These are phyloP conservation scores for Lipomyces spencermartinsiae DNA, from an alignment of 805 yeast genomes.

Conservation along the genomic window DNA sequence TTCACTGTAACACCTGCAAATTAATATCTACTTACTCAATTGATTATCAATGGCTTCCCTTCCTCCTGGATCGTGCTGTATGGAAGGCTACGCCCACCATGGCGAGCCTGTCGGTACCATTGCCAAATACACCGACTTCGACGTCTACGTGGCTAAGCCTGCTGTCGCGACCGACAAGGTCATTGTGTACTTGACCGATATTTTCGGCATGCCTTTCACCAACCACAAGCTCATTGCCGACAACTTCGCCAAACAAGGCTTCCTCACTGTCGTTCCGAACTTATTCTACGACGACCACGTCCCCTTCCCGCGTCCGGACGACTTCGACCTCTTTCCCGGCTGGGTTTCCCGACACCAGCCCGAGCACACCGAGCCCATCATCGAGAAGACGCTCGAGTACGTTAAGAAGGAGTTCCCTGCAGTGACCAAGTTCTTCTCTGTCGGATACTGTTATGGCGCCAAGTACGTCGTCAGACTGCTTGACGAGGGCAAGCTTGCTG, in stretches of 20 bases:
- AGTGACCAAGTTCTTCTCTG: constrained; percentile 52
- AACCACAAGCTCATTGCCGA: constrained; percentile 54
- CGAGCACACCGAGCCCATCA: constrained; percentile 53
- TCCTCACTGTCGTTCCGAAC: constrained; percentile 68
- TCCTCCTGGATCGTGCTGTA: constrained; percentile 46
- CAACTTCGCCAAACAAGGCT: constrained; percentile 58
- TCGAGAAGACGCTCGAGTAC: constrained; percentile 53
- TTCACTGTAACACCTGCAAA: no score
- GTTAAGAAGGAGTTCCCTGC: constrained; percentile 51
- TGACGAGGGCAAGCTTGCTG: constrained; percentile 45
- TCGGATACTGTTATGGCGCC: constrained; percentile 84
- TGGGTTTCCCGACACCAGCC: constrained; percentile 59
- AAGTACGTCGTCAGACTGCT: constrained; percentile 61
- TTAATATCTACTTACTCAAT: background rate
- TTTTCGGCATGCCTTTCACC: constrained; percentile 62
- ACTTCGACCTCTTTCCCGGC: constrained; percentile 23
- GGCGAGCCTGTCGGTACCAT: constrained; percentile 31
- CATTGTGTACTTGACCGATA: constrained; percentile 67
- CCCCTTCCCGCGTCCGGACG: constrained; percentile 39
- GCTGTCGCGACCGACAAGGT: constrained; percentile 52
- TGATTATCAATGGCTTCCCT: constrained; percentile 46
- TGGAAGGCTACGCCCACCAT: constrained; percentile 41
- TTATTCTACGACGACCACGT: constrained; percentile 59
- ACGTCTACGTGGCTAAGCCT: constrained; percentile 49
- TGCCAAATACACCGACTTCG: constrained; percentile 22